A percentile compares a stretch with the other conserved stretches of the same genome.
These are phyloP conservation scores for Neurospora sublineolata DNA, from an alignment of 495 filamentous ascomycete genomes.

Conservation along the genomic window DNA sequence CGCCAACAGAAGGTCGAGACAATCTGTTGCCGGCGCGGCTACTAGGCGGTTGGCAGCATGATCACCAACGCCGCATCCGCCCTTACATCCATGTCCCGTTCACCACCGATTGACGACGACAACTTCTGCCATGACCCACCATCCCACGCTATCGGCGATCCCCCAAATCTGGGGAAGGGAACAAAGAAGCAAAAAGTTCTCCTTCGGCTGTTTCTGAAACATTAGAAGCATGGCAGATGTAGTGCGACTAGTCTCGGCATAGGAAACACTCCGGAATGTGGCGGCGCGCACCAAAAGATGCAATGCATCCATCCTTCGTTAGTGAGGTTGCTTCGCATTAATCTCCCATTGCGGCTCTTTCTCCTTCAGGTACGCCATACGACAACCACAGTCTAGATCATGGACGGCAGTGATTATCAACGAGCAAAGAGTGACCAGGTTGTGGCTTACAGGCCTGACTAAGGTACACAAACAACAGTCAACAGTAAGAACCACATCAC, in stretches of 20 bases:
- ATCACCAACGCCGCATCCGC: background rate
- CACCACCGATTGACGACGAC: background rate
- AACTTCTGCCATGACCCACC: background rate
- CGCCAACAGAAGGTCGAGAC: background rate
- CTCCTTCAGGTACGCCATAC: background rate
- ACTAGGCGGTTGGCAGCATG: background rate
- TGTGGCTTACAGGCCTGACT: background rate
- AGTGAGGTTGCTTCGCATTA: background rate
- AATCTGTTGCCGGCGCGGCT: background rate
- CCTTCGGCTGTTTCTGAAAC: background rate
- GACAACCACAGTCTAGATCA: background rate
- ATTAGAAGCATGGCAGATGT: background rate
- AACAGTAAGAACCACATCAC: background rate
- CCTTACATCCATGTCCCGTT: background rate
- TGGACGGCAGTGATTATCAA: background rate
- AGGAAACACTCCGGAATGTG: background rate
- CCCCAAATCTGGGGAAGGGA: background rate
- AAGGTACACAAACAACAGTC: background rate
- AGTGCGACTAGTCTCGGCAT: background rate
- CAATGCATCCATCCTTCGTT: background rate
- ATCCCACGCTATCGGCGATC: background rate
- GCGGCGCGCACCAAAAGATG: background rate
- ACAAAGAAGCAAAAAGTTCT: background rate
- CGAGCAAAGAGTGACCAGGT: background rate
- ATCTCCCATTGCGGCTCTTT: background rate